Base-by-base conservation (phyloP, 2,329 filamentous ascomycete species). In the Beauveria sp. region DNA sequence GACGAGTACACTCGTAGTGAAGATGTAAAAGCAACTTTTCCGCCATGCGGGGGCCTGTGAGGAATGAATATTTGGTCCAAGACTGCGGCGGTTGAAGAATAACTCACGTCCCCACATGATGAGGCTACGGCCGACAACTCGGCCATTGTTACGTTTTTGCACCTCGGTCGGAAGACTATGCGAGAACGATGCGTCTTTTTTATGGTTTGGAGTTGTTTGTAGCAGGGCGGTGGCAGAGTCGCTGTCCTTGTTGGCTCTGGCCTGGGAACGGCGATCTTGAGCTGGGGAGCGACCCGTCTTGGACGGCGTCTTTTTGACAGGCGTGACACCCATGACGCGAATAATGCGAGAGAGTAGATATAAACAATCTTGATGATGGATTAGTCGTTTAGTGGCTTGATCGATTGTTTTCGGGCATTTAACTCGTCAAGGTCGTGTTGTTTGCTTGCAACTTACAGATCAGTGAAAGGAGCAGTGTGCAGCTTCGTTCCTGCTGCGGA, bases 81-180 rank as follows among this genome's bases (percentile, higher is more conserved):
- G 18, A 28, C 34, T 12, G 14, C 9, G 53, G 34, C 22, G 10
- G 55, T 8, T n/a, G 2, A n/a, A 38, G 26, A 18, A 22, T 12
- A 51, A 70, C 77, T 72, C 70, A 79, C 77, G 73, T n/a, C 69
- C 70, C 78, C 78, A 80, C 28, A 71, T 67, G 28, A 80, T 75
- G 2, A 80, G 66, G 31, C 70, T 73, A 7, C 78, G 73, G 9
- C 76, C 76, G 5, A 61, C 31, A 6, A 67, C 64, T 18, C 72
- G 70, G 10, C 72, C 72, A 63, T 73, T 73, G 10, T 58, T 62
- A 16, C 65, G 65, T 8, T 65, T 64, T 57, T 73, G 66, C 40
- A 69, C 58, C 2, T 66, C 59, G 1, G 69, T 63, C 43, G 31
- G 59, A 53, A 26, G 65, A 46, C 16, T 52, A 26, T 62, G 54